A percentile compares a stretch with the other conserved stretches of the same genome.
These are phyloP conservation scores for Nothopassalora personata DNA, from an alignment of 2,329 filamentous ascomycete species.

Conservation along the genomic window DNA sequence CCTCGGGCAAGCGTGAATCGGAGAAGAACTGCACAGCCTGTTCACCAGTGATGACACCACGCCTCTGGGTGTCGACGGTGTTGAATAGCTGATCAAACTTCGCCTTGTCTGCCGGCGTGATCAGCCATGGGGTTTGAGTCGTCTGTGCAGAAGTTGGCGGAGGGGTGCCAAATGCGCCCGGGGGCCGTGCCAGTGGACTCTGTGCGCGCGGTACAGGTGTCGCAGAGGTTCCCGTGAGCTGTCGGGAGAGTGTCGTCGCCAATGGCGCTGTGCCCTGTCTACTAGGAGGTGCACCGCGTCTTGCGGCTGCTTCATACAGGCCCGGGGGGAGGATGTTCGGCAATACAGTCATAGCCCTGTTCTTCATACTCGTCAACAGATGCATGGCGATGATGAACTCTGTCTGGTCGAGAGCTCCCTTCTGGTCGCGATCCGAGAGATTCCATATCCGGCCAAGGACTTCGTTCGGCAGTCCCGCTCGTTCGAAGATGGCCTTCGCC, in stretches of 20 bases:
- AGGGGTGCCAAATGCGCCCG: slow-evolving; percentile 42
- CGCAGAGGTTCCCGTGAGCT: slow-evolving; percentile 61
- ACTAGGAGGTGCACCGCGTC: slow-evolving; percentile 50
- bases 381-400: slow-evolving; percentile 99
- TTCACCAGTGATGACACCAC: slow-evolving; percentile 84
- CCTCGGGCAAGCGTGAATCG: slow-evolving; percentile 83
- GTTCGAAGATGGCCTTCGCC: slow-evolving; percentile 92
- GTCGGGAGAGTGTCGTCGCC: slow-evolving; percentile 62
- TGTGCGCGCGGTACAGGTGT: slow-evolving; percentile 52
- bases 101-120: slow-evolving; percentile 75
- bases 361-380: slow-evolving; percentile 85
- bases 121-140: slow-evolving; percentile 69
- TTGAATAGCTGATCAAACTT: slow-evolving; percentile 84
- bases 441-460: slow-evolving; percentile 93
- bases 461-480: slow-evolving; percentile 83
- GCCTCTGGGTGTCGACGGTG: slow-evolving; percentile 72
- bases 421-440: slow-evolving; percentile 86
- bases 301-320: slow-evolving; percentile 83
- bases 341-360: slow-evolving; percentile 69
- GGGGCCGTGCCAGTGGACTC: slow-evolving; percentile 52
- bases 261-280: slow-evolving; percentile 26
- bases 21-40: slow-evolving; percentile 92
- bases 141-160: slow-evolving; percentile 48
- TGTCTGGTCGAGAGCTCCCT: slow-evolving; percentile 76
- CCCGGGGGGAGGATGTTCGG: slow-evolving; percentile 76